Percentiles rank a stretch among this genome's conserved stretches.
These are phyloP conservation scores for Yamadazyma membranifaciens DNA, from an alignment of 1,139 yeast genomes.

Conservation along the genomic window DNA sequence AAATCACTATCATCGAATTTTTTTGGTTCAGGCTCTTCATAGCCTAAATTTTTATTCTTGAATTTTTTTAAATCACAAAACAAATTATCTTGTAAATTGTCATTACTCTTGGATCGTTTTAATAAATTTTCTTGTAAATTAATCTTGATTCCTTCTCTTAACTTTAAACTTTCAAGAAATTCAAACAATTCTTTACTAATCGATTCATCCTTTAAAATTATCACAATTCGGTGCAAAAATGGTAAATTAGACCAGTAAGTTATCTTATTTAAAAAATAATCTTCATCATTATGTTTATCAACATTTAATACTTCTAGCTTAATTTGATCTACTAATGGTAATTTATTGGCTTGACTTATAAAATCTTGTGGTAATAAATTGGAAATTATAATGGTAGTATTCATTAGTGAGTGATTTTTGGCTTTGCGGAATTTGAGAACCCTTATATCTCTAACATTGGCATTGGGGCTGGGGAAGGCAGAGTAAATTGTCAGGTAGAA, in stretches of 20 bases:
- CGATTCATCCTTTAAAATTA: slow-evolving; percentile 34
- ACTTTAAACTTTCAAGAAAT: slow-evolving; percentile 18
- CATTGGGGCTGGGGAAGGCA: neutral
- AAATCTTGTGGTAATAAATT: slow-evolving; percentile 35
- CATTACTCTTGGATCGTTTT: slow-evolving; percentile 40
- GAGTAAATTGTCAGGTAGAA: neutral
- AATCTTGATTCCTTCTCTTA: slow-evolving; percentile 22
- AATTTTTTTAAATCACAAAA: slow-evolving; percentile 27
- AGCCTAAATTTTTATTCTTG: slow-evolving; percentile 20
- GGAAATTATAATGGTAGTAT: slow-evolving; percentile 38
- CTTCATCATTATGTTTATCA: slow-evolving; percentile 18
- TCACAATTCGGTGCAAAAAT: slow-evolving; percentile 39
- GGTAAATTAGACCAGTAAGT: slow-evolving; percentile 47
- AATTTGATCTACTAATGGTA: slow-evolving; percentile 36
- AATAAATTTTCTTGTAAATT: slow-evolving; percentile 44
- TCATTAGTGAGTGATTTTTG: slow-evolving; percentile 2
- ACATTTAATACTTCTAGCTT: slow-evolving; percentile 33
- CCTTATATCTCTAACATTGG: neutral
- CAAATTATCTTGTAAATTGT: slow-evolving; percentile 17
- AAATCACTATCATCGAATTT: slow-evolving; percentile 30
- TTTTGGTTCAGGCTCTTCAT: slow-evolving; percentile 42
- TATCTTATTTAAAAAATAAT: slow-evolving; percentile 28
- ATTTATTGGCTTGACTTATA: slow-evolving; percentile 15
- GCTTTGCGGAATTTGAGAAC: neutral
- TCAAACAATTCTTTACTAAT: slow-evolving; percentile 28